phyloP scores from a whole-genome alignment of 441 rosid species.

The Biscutella laevigata region DNA sequence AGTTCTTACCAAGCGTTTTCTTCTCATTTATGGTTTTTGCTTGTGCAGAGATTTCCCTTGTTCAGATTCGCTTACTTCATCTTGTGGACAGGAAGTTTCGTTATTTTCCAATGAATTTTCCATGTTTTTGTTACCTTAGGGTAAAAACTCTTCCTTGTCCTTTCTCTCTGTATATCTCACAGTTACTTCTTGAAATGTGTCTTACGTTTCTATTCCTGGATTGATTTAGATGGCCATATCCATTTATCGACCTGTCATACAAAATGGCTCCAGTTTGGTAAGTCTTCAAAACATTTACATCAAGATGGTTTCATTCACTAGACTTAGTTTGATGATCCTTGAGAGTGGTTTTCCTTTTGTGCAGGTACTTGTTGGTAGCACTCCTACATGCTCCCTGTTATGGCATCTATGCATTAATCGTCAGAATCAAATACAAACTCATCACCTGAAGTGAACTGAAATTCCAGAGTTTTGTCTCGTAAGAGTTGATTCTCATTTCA shows the following conservation, averaged over 20 bases:
- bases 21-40: not conserved
- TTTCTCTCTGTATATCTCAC: not conserved
- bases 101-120: constrained; percentile 46
- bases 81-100: constrained; percentile 38
- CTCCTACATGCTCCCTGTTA: constrained; percentile 47
- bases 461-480: not conserved
- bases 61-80: constrained; percentile 45
- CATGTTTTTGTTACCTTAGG: constrained; percentile 36
- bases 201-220: not conserved
- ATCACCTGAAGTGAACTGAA: not conserved
- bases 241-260: constrained; percentile 41
- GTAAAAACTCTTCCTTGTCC: constrained; percentile 19
- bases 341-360: not conserved
- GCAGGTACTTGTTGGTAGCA: constrained; percentile 40
- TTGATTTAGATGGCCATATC: constrained; percentile 48
- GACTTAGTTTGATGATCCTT: not conserved
- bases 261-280: constrained; percentile 41
- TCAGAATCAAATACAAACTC: constrained; percentile 27
- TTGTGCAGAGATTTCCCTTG: constrained; percentile 42
- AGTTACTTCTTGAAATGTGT: not conserved
- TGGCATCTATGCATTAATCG: constrained; percentile 31
- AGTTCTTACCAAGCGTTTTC: not conserved
- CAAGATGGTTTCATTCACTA: not conserved
- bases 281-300: constrained; percentile 14
- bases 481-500: constrained; percentile 1